phyloP scores from a whole-genome alignment of 768 basidiomycete species.

The Boletellus ananas region DNA sequence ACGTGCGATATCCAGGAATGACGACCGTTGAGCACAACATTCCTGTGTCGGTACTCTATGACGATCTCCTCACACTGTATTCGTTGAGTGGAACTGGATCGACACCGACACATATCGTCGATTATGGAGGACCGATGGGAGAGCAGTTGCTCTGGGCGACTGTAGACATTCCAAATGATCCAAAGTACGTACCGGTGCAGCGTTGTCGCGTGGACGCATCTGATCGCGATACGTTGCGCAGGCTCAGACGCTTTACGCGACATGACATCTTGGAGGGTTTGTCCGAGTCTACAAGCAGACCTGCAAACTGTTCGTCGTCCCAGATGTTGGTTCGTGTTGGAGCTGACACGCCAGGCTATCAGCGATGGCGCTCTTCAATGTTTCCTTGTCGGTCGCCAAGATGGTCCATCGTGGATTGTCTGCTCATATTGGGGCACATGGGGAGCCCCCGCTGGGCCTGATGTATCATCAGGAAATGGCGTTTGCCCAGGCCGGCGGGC shows the following conservation, averaged over 20 bases:
- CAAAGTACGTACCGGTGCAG: slow-evolving; percentile 45
- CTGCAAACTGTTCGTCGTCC: slow-evolving; percentile 47
- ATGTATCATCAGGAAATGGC: slow-evolving; percentile 77
- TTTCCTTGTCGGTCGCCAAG: slow-evolving; percentile 61
- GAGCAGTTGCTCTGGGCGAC: slow-evolving; percentile 68
- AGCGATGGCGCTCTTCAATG: slow-evolving; percentile 69
- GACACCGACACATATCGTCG: slow-evolving; percentile 73
- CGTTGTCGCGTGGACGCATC: not conserved
- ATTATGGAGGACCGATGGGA: slow-evolving; percentile 70
- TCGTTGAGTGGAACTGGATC: slow-evolving; percentile 65
- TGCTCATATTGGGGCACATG: slow-evolving; percentile 71
- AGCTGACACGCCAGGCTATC: not conserved
- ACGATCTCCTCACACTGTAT: slow-evolving; percentile 61
- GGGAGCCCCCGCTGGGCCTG: slow-evolving; percentile 66
- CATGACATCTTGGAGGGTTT: slow-evolving; percentile 62
- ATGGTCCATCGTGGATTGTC: slow-evolving; percentile 63
- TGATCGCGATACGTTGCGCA: slow-evolving; percentile 21
- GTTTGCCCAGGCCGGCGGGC: slow-evolving; percentile 58
- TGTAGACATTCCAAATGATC: slow-evolving; percentile 61
- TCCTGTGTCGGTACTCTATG: slow-evolving; percentile 61
- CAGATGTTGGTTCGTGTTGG: not conserved
- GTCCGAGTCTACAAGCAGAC: slow-evolving; percentile 59
- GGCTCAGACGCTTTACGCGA: slow-evolving; percentile 58
- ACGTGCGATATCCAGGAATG: slow-evolving; percentile 47
- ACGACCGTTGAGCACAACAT: slow-evolving; percentile 72